Base-by-base conservation (phyloP, 495 filamentous ascomycete genomes). In the Neurospora terricola region DNA sequence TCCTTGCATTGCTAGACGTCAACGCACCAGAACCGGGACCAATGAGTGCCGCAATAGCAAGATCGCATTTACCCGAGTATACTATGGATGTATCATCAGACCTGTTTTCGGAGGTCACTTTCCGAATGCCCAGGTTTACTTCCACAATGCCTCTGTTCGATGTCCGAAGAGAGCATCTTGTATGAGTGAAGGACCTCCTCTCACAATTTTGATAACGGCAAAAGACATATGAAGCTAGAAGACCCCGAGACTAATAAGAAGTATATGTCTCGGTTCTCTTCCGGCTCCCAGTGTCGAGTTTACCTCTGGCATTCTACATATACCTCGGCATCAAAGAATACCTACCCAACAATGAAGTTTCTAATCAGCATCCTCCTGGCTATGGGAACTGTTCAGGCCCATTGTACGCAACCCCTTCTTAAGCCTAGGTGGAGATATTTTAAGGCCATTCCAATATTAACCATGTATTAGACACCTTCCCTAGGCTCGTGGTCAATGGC, bases 401-500 rank as follows among this genome's bases (percentile, higher is more conserved):
- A 81, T 69, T 84, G 80, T 82, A 78, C 30, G 76, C 72, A 27
- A 27, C 12, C 21, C 10, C 45, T 45, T 12, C 39, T 3, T 27
- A 6, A 66, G 3, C 69, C 38, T 38, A 5, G 21, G 21, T 71
- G 10, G n/a, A 8, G 23, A 69, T 14, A 4, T 43, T 9, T 66
- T 38, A 18, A 38, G 14, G 16, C 37, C n/a, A 34, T 48, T 40
- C 18, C 27, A 34, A 18, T 39, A 21, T 43, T 76, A 16, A 73
- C 69, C 4, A n/a, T 11, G 11, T 39, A 21, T 10, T 23, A 83
- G 83, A 83, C 71, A 83, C 82, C 0, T 84, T 84, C 69, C 80
- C 82, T 0, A 71, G 80, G 40, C 80, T 83, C 4, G 80, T 83
- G 5, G 75, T 83, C 73, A 79, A 84, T 38, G 82, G 83, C 34